Base-by-base conservation (phyloP, 352 stramenopile species). In the Globisporangium nagaii region DNA sequence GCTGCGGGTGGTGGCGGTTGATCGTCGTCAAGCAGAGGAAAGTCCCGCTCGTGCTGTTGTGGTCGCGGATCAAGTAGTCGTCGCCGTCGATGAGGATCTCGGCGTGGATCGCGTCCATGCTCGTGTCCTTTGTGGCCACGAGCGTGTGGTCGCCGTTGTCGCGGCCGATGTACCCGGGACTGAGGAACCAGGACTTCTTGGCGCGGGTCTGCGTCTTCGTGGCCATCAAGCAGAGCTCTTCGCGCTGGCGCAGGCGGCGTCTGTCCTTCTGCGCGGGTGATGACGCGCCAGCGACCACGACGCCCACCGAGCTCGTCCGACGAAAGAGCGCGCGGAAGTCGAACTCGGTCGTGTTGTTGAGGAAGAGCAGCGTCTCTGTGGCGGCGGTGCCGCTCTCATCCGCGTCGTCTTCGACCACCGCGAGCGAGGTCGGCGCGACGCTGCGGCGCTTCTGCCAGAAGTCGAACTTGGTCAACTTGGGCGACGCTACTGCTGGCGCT, bases 11-110 rank as follows among this genome's bases (percentile, higher is more conserved):
- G 30, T 88, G 77, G 1, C 80, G 73, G n/a, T 73, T 75, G 6
- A 68, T 78, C 8, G 80, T 90, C 12, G 60, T 79, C n/a, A 90
- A 67, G 39, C 80, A 90, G n/a, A 90, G 62, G 42, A 75, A 90
- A 22, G 77, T 84, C 2, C 77, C 78, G 2, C 53, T 69, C 19
- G 61, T 60, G 48, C 71, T 86, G 22, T 73, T 60, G 4, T 69
- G 47, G 36, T 90, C 80, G 17, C 62, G 68, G 0, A 90, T 25
- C 37, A 88, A 58, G 28, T 88, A 90, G 48, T 87, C 75, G 40
- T 88, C 80, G 3, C 73, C 74, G 34, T 79, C 58, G 32, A 88
- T 35, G 10, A 70, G 64, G 17, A 90, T 55, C 53, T 86, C 62
- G 20, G 80, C 80, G 53, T 90, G 80, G 13, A 86, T 59, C 10